Evolutionary conservation across 306 rosid species (phyloP).

Genomic region (Gillenia trifoliata): DNA sequence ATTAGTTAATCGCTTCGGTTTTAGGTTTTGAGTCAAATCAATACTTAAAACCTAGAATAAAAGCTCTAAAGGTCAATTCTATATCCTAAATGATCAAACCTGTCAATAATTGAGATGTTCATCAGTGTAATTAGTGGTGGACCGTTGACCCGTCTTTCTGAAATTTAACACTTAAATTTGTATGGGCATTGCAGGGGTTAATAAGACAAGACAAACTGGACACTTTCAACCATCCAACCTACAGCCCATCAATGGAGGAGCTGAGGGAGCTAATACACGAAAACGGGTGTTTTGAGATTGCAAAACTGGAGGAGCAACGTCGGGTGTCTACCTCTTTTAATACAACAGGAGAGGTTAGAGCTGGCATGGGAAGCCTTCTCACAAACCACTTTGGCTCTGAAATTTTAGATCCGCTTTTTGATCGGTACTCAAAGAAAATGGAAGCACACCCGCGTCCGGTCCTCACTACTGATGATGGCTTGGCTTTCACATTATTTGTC

Average conservation of each 20-base stretch:
- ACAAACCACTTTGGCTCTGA: neutral
- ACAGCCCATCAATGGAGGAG: conserved; percentile 1
- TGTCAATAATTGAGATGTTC: too few species aligned
- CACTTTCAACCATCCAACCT: neutral
- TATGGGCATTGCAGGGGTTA: neutral
- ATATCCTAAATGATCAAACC: too few species aligned
- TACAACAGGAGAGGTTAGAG: neutral
- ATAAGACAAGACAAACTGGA: conserved; percentile 8
- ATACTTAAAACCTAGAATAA: too few species aligned
- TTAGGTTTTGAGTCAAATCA: too few species aligned
- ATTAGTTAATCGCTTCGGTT: too few species aligned
- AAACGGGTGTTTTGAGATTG: neutral
- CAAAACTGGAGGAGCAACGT: neutral
- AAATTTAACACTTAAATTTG: neutral
- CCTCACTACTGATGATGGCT: neutral
- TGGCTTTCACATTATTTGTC: neutral
- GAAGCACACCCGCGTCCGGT: too few species aligned
- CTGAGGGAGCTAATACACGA: neutral
- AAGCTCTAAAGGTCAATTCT: too few species aligned
- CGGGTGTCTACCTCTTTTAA: too few species aligned
- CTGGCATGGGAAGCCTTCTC: neutral
- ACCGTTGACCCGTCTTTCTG: too few species aligned
- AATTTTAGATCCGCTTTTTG: neutral
- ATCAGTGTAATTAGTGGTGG: too few species aligned
- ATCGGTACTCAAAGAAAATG: neutral